These are phyloP conservation scores for Leishmania tarentolae DNA, from an alignment of 208 protist genomes.

Conservation along the genomic window DNA sequence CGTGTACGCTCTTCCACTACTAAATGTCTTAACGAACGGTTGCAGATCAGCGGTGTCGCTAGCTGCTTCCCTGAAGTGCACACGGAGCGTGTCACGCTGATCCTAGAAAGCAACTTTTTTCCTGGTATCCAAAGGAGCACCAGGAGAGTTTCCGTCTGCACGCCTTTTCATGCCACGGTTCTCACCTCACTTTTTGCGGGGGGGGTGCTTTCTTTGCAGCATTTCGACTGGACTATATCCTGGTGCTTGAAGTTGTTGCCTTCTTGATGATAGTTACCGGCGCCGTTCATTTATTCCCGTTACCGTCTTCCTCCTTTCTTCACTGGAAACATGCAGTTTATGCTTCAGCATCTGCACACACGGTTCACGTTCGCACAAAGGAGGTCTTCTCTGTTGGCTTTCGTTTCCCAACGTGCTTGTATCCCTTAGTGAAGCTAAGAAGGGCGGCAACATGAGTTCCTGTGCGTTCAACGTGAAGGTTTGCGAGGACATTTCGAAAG, in stretches of 20 bases:
- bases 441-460: conserved; percentile 1
- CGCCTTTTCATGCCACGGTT: neutral
- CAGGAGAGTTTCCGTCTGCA: neutral
- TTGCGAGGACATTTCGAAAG: conserved; percentile 36
- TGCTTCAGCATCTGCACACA: neutral
- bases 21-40: neutral
- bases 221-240: neutral
- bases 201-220: neutral
- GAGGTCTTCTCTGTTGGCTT: neutral
- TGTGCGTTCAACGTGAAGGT: conserved; percentile 50
- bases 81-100: neutral
- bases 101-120: neutral
- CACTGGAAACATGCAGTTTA: neutral
- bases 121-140: neutral
- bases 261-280: neutral
- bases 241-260: neutral
- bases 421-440: neutral
- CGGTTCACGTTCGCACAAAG: no score
- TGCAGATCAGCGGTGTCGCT: neutral
- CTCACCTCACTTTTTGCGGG: neutral
- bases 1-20: conserved; percentile 15
- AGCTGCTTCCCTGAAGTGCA: neutral
- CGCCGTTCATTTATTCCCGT: no score
- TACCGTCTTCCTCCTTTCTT: neutral
- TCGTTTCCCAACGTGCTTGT: neutral